These are phyloP conservation scores for Thielaviopsis cerberus DNA, from an alignment of 2,329 filamentous ascomycete genomes.

Conservation along the genomic window DNA sequence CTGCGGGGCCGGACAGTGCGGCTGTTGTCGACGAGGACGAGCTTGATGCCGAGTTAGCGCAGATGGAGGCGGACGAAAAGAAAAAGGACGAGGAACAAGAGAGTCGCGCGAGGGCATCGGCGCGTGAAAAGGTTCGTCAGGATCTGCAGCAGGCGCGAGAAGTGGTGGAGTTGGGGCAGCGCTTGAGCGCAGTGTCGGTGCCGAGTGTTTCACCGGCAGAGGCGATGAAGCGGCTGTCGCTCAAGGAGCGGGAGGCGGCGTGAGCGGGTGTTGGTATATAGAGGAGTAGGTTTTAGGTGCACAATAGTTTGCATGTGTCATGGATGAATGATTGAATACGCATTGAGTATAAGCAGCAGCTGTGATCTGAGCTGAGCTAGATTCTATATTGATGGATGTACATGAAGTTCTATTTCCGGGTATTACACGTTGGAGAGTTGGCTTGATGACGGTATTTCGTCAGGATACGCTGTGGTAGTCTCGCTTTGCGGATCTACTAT, in stretches of 20 bases:
- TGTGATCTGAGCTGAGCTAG: background rate
- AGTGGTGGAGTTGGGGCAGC: conserved; percentile 31
- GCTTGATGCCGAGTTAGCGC: conserved; percentile 73
- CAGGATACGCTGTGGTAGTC: background rate
- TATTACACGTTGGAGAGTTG: background rate
- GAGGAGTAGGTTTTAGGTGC: background rate
- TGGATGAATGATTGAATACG: background rate
- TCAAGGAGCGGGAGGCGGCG: conserved; percentile 17
- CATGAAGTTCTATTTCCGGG: background rate
- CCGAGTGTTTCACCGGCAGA: conserved; percentile 6
- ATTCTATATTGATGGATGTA: background rate
- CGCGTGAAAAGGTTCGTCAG: conserved; percentile 20
- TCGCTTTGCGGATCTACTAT: background rate
- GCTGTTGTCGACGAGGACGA: conserved; percentile 56
- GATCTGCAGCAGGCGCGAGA: conserved; percentile 22
- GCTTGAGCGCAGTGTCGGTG: conserved; percentile 21
- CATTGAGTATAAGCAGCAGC: background rate
- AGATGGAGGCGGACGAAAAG: conserved; percentile 44
- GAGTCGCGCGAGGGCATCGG: conserved; percentile 26
- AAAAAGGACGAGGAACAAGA: conserved; percentile 27
- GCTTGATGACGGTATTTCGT: conserved; percentile 3
- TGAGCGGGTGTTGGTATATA: background rate
- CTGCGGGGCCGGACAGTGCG: conserved; percentile 26
- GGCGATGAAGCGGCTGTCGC: conserved; percentile 21
- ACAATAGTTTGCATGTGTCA: background rate